Evolutionary conservation across 2,329 filamentous ascomycete species (phyloP), one percentile per base, ranked within the genome.

Genomic region (Colletotrichum tabaci): DNA sequence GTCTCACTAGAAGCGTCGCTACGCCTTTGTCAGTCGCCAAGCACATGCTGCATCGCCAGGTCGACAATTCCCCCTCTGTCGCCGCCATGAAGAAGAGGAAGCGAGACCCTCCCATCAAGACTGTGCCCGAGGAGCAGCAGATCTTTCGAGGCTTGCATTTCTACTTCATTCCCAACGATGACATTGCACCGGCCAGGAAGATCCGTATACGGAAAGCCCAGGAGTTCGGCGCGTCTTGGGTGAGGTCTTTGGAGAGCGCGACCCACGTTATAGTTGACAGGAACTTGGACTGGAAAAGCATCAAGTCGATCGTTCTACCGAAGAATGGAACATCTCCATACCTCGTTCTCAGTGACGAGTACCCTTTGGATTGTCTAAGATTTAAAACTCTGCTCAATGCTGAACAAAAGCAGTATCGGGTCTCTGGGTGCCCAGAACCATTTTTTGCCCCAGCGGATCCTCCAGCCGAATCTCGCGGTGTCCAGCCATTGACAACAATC

Each of bases 191-290:
- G 13, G 85, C 88, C 9, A 89, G 95, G 49, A 89, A 89, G 66
- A 81, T 91, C 69, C 91, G 93, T 4, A 97, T 98, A 63, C 87
- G 87, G 40, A 95, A 92, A 79, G 91, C 93, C 0, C 87, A 90
- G 62, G 91, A 94, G 76, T 91, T 91, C 79, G 96, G 96, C 53
- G 96, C 92, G 1, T 83, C 79, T 1, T 96, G 95, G 91, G 88
- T 90, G 38, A 87, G 86, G 61, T 82, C 85, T 0, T 89, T 91
- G 77, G 80, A 75, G 0, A 81, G 81, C 26, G 88, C 96, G 18
- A 97, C 93, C 0, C 94, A 98, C 81, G 84, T 97, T 60, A 87
- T 98, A 70, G 91, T 94, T 2, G 95, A 98, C 77, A 92, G 90
- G 74, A 82, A 82, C 1, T 82, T 96, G 61, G 83, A 83, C 0